Percentiles rank a stretch among this genome's conserved stretches.
Conservation (phyloP, 2,329 filamentous ascomycete species). For the Aspergillus pseudotamarii region DNA sequence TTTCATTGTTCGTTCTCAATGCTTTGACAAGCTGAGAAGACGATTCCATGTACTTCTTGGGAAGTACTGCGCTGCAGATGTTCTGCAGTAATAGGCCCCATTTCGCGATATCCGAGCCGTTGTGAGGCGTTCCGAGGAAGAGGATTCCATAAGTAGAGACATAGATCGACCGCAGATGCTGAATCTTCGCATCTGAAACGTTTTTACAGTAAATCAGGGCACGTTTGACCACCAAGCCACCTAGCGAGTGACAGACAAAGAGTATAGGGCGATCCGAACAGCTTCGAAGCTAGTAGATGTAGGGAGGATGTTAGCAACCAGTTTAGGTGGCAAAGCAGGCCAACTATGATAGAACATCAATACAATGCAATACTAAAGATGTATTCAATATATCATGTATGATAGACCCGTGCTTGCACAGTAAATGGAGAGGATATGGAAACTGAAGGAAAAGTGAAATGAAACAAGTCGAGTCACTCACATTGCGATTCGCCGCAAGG, state of each 20-base stretch:
- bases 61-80: slow-evolving; percentile 67
- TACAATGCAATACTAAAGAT: not conserved
- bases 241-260: slow-evolving; percentile 74
- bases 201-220: slow-evolving; percentile 69
- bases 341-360: not conserved
- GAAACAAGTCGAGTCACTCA: slow-evolving; percentile 24
- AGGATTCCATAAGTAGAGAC: slow-evolving; percentile 76
- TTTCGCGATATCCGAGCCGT: slow-evolving; percentile 67
- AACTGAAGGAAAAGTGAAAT: not conserved
- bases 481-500: slow-evolving; percentile 64
- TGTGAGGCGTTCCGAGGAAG: slow-evolving; percentile 77
- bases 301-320: not conserved
- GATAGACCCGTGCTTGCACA: too few relatives aligned
- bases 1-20: slow-evolving; percentile 74
- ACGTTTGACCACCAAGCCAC: slow-evolving; percentile 72
- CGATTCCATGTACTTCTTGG: slow-evolving; percentile 67
- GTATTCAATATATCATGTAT: too few relatives aligned
- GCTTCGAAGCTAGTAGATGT: slow-evolving; percentile 42
- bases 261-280: slow-evolving; percentile 68
- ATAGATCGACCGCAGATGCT: slow-evolving; percentile 69
- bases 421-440: too few relatives aligned
- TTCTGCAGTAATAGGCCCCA: slow-evolving; percentile 70
- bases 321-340: not conserved
- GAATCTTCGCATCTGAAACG: slow-evolving; percentile 60
- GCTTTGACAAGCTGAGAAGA: slow-evolving; percentile 70